Conservation (phyloP, 2,329 filamentous ascomycete species). For the Diaporthe caulivora region DNA sequence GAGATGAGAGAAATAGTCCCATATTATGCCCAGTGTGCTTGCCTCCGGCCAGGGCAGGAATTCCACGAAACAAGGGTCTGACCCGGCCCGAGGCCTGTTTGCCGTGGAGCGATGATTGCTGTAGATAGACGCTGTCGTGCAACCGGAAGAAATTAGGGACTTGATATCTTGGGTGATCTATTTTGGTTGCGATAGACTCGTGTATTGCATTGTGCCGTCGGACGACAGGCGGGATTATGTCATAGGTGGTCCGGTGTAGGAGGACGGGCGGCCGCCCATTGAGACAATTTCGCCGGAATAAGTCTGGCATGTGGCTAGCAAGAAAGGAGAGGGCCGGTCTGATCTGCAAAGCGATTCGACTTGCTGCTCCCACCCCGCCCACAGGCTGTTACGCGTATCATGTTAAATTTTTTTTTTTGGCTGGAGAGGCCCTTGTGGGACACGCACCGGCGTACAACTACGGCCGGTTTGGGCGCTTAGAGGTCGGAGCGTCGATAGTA, state of each 20-base stretch:
- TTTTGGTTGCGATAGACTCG: neutral
- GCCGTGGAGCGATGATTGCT: neutral
- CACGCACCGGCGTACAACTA: neutral
- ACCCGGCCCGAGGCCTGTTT: neutral
- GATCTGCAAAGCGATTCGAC: conserved; percentile 3
- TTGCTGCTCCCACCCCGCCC: neutral
- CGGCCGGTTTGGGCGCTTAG: conserved; percentile 3
- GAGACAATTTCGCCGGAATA: conserved; percentile 20
- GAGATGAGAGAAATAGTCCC: neutral
- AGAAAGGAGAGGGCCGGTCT: neutral
- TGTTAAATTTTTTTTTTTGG: neutral
- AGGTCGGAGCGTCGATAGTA: conserved; percentile 14
- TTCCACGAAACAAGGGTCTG: neutral
- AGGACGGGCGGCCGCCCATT: conserved; percentile 26
- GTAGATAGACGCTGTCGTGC: neutral
- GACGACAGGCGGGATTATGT: conserved; percentile 15
- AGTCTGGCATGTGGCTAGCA: conserved; percentile 14
- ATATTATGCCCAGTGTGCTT: neutral
- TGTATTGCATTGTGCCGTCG: neutral
- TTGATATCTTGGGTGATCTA: neutral
- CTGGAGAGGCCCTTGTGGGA: neutral
- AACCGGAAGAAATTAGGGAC: neutral
- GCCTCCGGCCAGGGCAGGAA: neutral
- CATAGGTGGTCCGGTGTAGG: conserved; percentile 18
- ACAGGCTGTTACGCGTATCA: neutral